phyloP scores from a whole-genome alignment of 73 alveolate genomes.

The Blepharisma stoltei region DNA sequence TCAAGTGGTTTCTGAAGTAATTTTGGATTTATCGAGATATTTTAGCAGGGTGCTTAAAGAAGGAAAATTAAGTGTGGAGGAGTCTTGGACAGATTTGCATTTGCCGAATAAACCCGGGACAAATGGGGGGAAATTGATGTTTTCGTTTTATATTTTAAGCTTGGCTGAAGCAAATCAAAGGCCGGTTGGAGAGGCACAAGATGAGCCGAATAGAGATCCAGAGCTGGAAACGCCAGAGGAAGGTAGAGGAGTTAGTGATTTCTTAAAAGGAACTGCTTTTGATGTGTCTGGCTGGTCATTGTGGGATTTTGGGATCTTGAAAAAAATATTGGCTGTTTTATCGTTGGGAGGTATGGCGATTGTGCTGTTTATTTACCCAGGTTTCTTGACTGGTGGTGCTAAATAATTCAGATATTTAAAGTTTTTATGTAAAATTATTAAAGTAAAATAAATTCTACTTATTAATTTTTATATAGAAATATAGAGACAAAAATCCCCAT shows the following conservation, averaged over 20 bases:
- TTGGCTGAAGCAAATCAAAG: slow-evolving; percentile 38
- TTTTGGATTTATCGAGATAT: slow-evolving; percentile 42
- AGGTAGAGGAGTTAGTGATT: slow-evolving; percentile 88
- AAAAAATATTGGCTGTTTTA: slow-evolving; percentile 12
- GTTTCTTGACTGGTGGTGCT: neutral
- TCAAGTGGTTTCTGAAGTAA: slow-evolving; percentile 71
- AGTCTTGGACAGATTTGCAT: slow-evolving; percentile 63
- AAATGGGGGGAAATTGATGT: slow-evolving; percentile 42
- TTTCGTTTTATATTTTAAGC: slow-evolving; percentile 26
- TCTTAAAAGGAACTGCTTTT: slow-evolving; percentile 69
- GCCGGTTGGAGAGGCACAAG: slow-evolving; percentile 89
- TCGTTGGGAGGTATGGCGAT: slow-evolving; percentile 30
- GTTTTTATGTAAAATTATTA: too few relatives aligned
- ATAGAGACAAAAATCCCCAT: too few relatives aligned
- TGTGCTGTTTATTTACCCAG: slow-evolving; percentile 41
- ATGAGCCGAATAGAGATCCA: slow-evolving; percentile 96
- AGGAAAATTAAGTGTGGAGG: slow-evolving; percentile 64
- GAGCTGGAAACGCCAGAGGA: slow-evolving; percentile 75
- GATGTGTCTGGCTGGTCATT: slow-evolving; percentile 60
- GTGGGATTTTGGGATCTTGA: slow-evolving; percentile 31
- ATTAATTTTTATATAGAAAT: too few relatives aligned
- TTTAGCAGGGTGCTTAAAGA: slow-evolving; percentile 58
- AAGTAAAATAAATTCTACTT: too few relatives aligned
- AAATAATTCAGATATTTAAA: too few relatives aligned
- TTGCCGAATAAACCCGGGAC: neutral